Evolutionary conservation across 2,329 filamentous ascomycete species (phyloP), one percentile per base, ranked within the genome.

Genomic region (Exserohilum turcica): DNA sequence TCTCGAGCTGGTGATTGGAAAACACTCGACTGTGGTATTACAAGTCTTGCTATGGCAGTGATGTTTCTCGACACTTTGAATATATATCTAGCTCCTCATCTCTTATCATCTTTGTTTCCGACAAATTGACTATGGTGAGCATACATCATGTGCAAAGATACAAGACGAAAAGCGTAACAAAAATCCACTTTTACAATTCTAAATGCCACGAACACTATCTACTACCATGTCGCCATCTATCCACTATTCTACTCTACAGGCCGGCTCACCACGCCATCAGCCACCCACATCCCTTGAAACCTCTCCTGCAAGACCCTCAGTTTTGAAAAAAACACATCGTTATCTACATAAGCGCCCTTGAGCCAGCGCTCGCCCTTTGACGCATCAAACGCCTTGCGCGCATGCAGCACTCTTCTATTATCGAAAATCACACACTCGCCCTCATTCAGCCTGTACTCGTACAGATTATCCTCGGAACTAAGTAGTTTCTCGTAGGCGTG

Each of bases 401-500:
- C 93, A 77, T 97, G 94, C 68, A 96, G 74, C n/a, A 96, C 81
- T 15, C 93, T 82, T 54, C 86, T 77, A 70, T 97, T 97, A 71
- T 96, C 88, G 70, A 99, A 97, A n/a, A 99, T 82, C 10, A 92
- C 92, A 70, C 91, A 96, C 67, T 96, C 90, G 3, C 93, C 94
- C 3, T 89, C 86, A 48, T 85, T 78, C 73, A 97, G 79, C 74
- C 88, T 88, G 53, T 88, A 80, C 77, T 93, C 82, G 67, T 87
- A 88, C 47, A 91, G 74, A 54, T 84, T 84, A 3, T 77, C 69
- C 0, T 80, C 75, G 0, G 78, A 68, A 59, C 90, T 86, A 19
- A 94, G 74, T 0, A 83, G 60, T 0, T 70, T 53, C 43, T 86
- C 81, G 64, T 96, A 91, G 2, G 72, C 67, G 29, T 75, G 69